A percentile compares a stretch with the other conserved stretches of the same genome.
Evolutionary conservation across 2,329 filamentous ascomycete species (phyloP).

Genomic region (Dactylellina sp.): DNA sequence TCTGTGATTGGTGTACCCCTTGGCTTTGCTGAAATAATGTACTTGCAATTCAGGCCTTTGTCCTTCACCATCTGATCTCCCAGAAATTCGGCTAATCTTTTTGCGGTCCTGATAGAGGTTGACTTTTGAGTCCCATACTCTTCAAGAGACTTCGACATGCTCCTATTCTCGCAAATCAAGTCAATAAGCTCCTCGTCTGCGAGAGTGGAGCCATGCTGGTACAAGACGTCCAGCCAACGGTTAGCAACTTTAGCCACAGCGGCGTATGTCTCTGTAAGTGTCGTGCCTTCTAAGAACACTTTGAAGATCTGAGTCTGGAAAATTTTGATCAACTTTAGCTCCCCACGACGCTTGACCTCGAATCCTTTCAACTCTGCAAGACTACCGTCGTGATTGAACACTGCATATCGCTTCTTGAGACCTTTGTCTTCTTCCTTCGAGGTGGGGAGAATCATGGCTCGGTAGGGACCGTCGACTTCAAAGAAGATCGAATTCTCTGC

Average conservation of each 20-base stretch:
- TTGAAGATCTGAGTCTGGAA: constrained; percentile 99
- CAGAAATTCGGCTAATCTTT: constrained; percentile 91
- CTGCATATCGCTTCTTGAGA: constrained; percentile 97
- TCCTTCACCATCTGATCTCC: constrained; percentile 99
- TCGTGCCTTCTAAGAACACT: constrained; percentile 93
- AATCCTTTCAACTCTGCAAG: constrained; percentile 97
- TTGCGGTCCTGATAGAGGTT: constrained; percentile 98
- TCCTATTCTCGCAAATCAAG: constrained; percentile 99
- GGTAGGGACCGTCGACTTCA: constrained; percentile 97
- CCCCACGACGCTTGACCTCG: constrained; percentile 95
- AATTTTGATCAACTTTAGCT: constrained; percentile 99
- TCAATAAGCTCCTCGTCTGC: constrained; percentile 98
- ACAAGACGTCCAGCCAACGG: constrained; percentile 93
- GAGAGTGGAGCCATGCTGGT: constrained; percentile 86
- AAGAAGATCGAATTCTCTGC: constrained; percentile 99
- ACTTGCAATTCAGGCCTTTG: constrained; percentile 99
- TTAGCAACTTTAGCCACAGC: constrained; percentile 96
- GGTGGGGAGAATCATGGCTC: constrained; percentile 94
- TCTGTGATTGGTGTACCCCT: constrained; percentile 93
- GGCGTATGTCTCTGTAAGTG: constrained; percentile 86
- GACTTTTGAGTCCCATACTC: constrained; percentile 97
- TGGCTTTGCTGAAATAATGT: constrained; percentile 92
- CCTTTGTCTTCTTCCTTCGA: constrained; percentile 99
- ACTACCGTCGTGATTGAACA: constrained; percentile 97
- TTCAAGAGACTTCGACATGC: constrained; percentile 95